Evolutionary conservation across 176 grass and related monocot genomes (phyloP).

Genomic region (Pharus latifolius): DNA sequence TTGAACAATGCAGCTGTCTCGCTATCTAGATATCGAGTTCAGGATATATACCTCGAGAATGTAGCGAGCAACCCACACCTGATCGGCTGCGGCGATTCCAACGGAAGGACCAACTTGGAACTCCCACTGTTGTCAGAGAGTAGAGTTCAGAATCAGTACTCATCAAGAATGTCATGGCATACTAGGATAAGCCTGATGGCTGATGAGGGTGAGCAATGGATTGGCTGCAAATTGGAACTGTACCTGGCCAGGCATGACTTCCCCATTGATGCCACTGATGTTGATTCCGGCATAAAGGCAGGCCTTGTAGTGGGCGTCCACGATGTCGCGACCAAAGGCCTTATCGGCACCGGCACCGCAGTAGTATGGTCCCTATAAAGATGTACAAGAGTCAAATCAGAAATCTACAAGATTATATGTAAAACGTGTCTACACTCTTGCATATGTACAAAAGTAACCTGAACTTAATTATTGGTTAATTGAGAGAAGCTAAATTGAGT

Average conservation of each 20-base stretch:
- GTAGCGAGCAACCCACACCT: conserved; percentile 74
- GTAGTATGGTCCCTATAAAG: conserved; percentile 82
- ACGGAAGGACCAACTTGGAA: conserved; percentile 95
- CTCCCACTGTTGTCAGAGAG: conserved; percentile 64
- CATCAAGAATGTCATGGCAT: not conserved
- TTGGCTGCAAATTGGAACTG: not conserved
- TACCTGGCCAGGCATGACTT: conserved; percentile 99
- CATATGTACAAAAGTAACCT: no score
- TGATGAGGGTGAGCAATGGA: no score
- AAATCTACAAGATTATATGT: not conserved
- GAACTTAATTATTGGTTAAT: no score
- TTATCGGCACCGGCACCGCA: conserved; percentile 77
- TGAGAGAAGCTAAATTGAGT: no score
- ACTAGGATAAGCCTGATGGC: not conserved
- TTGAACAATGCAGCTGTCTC: not conserved
- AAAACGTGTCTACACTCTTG: not conserved
- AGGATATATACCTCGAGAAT: conserved; percentile 57
- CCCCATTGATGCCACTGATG: conserved; percentile 97
- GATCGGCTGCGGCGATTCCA: conserved; percentile 60
- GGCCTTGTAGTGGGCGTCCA: conserved; percentile 93
- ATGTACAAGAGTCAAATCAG: not conserved
- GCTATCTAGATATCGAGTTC: not conserved
- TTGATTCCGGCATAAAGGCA: conserved; percentile 89
- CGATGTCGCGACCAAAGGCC: conserved; percentile 85
- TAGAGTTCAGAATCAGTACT: conserved; percentile 7